Evolutionary conservation across 371 early-diverging fungal genomes (phyloP).

Genomic region (Mucor piriformis): DNA sequence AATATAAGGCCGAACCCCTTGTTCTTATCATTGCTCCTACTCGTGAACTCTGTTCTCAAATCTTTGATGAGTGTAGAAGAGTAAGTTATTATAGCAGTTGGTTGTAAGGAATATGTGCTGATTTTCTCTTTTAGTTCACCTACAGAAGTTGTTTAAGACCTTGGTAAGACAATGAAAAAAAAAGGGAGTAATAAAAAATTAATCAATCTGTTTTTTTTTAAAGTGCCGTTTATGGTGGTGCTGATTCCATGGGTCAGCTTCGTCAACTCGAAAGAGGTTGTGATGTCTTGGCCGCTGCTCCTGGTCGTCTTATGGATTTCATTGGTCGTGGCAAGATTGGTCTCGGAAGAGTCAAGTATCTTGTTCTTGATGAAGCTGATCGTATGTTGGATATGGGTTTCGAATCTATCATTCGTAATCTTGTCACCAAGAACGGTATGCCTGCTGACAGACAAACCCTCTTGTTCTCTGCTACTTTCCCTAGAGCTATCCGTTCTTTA

Average conservation of each 20-base stretch:
- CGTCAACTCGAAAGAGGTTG: slow-evolving; percentile 82
- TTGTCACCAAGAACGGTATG: slow-evolving; percentile 81
- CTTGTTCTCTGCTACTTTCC: slow-evolving; percentile 99
- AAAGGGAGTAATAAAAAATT: not conserved
- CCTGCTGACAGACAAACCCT: slow-evolving; percentile 86
- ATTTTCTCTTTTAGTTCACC: slow-evolving; percentile 31
- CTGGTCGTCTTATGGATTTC: slow-evolving; percentile 97
- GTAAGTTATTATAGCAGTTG: slow-evolving; percentile 28
- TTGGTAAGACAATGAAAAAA: slow-evolving; percentile 33
- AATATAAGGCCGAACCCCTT: slow-evolving; percentile 42
- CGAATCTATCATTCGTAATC: slow-evolving; percentile 91
- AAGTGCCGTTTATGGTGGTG: slow-evolving; percentile 93
- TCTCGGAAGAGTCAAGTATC: slow-evolving; percentile 80
- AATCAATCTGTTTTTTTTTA: not conserved
- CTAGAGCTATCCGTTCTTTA: slow-evolving; percentile 86
- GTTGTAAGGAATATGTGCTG: not conserved
- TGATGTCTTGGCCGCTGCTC: slow-evolving; percentile 97
- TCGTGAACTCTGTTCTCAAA: slow-evolving; percentile 51
- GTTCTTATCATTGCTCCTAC: slow-evolving; percentile 53
- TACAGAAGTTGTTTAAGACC: slow-evolving; percentile 49
- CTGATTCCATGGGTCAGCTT: slow-evolving; percentile 81
- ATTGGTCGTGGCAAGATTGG: slow-evolving; percentile 79
- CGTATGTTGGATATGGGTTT: slow-evolving; percentile 99
- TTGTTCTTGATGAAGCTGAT: slow-evolving; percentile 98
- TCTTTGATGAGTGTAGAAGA: slow-evolving; percentile 51